These are phyloP conservation scores for Spirogloea muscicola DNA, from an alignment of 139 green algal genomes.

Conservation along the genomic window DNA sequence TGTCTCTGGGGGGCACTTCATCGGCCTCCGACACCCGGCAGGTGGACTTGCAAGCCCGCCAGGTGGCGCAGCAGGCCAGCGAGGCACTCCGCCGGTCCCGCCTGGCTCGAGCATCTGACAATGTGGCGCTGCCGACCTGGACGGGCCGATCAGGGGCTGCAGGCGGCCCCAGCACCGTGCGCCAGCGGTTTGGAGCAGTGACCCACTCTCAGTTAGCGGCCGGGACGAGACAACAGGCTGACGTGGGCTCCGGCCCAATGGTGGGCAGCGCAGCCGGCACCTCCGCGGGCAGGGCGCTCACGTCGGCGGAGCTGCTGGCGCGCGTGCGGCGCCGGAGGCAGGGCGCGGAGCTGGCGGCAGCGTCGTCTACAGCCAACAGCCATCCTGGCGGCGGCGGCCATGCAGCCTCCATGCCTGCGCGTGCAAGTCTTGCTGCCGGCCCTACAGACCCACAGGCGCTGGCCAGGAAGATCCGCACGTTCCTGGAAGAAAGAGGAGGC, in stretches of 20 bases:
- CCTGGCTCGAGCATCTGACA: slow-evolving; percentile 8
- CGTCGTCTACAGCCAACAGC: too few species aligned
- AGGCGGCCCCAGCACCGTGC: slow-evolving; percentile 47
- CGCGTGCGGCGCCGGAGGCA: slow-evolving; percentile 9
- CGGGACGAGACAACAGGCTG: background rate
- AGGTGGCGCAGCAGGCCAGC: slow-evolving; percentile 50
- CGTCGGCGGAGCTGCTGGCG: slow-evolving; percentile 10
- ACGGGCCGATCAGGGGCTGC: slow-evolving; percentile 70
- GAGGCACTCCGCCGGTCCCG: slow-evolving; percentile 68
- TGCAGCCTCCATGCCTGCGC: too few species aligned
- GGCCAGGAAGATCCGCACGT: too few species aligned
- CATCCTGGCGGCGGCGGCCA: too few species aligned
- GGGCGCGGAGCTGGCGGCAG: background rate
- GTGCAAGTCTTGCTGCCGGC: too few species aligned
- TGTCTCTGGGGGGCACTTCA: slow-evolving; percentile 67
- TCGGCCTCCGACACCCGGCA: slow-evolving; percentile 47
- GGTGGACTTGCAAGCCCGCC: slow-evolving; percentile 60
- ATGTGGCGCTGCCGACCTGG: slow-evolving; percentile 80
- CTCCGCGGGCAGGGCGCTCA: background rate
- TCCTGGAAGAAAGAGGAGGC: too few species aligned
- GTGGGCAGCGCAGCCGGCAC: background rate
- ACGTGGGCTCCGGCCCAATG: background rate
- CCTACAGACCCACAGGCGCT: too few species aligned
- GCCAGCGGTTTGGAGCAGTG: slow-evolving; percentile 11
- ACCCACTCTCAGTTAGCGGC: background rate